Conservation (phyloP, 331 rosid genomes). For the Erythrophleum ivorense region DNA sequence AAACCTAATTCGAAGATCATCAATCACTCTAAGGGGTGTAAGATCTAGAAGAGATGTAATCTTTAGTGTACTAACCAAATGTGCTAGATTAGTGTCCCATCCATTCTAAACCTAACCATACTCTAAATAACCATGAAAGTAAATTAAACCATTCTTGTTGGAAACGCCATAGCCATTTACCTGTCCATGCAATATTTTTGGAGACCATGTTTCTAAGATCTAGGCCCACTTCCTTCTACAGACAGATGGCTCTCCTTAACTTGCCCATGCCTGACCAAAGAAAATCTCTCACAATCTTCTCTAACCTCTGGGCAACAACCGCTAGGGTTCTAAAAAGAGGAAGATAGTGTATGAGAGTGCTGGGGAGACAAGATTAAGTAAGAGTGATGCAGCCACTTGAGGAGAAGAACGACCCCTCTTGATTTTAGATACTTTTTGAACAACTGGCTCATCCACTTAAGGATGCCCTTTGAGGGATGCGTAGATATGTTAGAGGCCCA, state of each 20-base stretch:
- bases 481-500: background rate
- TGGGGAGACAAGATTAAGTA: background rate
- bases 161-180: background rate
- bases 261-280: background rate
- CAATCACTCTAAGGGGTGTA: background rate
- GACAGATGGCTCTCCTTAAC: background rate
- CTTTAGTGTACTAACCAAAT: background rate
- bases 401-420: background rate
- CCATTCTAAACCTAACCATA: background rate
- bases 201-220: background rate
- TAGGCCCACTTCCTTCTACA: background rate
- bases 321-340: background rate
- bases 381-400: background rate
- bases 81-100: background rate
- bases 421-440: background rate
- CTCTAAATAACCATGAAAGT: background rate
- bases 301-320: background rate
- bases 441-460: background rate
- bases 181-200: background rate
- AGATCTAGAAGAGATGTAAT: background rate
- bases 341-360: background rate
- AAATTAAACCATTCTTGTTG: background rate
- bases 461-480: background rate
- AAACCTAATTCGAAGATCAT: background rate
- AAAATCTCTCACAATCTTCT: background rate